A percentile compares a stretch with the other conserved stretches of the same genome.
Evolutionary conservation across 225 moss, liverwort and hornwort genomes (phyloP).

Genomic region (Pseudisothecium myosuroides): DNA sequence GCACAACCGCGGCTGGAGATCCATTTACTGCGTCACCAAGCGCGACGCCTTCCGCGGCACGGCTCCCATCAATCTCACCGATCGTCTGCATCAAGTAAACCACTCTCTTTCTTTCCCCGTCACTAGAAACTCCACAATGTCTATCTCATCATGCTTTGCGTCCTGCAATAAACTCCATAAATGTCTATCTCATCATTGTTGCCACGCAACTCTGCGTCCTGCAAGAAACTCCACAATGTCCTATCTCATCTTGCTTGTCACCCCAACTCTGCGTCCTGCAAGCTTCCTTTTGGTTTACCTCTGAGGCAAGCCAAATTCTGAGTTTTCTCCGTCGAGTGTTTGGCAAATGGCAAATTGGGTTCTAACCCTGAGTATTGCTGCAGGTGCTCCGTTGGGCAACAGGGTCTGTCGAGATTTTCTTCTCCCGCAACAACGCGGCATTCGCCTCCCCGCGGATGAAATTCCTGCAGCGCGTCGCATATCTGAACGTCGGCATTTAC

Average conservation of each 20-base stretch:
- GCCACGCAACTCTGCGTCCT: neutral
- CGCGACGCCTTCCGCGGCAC: conserved; percentile 69
- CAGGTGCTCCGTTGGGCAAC: conserved; percentile 73
- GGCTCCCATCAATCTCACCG: conserved; percentile 78
- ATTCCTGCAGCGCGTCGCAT: conserved; percentile 57
- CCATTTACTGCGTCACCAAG: conserved; percentile 70
- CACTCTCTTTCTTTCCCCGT: neutral
- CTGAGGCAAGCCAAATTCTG: neutral
- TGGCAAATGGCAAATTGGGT: neutral
- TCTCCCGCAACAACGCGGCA: conserved; percentile 60
- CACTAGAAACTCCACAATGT: neutral
- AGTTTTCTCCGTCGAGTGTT: neutral
- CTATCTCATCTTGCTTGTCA: neutral
- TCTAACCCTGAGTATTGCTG: neutral
- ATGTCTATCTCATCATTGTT: neutral
- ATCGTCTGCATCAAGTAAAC: conserved; percentile 66
- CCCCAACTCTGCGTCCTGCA: neutral
- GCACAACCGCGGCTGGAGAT: conserved; percentile 82
- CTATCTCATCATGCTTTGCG: neutral
- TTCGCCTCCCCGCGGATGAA: conserved; percentile 65
- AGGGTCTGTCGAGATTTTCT: conserved; percentile 73
- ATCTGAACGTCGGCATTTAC: conserved; percentile 65
- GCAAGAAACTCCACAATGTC: neutral
- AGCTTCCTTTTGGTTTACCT: neutral
- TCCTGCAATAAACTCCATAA: neutral